A percentile compares a stretch with the other conserved stretches of the same genome.
Evolutionary conservation across 2,329 filamentous ascomycete genomes (phyloP).

Genomic region (Paracorniculantispora psalliotae): DNA sequence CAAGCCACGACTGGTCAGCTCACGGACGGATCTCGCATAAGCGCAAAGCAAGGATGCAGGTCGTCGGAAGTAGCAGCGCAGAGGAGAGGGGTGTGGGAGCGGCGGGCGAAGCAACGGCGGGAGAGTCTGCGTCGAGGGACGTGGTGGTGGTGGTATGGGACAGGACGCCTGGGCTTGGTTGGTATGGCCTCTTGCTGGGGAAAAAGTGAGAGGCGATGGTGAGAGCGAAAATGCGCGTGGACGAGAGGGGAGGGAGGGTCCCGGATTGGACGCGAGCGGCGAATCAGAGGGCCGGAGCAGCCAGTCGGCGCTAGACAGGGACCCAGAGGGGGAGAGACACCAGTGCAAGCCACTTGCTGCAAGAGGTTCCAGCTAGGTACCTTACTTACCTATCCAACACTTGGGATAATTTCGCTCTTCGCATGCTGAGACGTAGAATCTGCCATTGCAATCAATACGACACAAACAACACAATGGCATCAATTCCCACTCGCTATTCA

Average conservation of each 20-base stretch:
- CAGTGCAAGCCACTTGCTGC: too few relatives aligned
- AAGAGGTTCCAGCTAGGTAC: too few relatives aligned
- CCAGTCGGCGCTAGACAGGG: slow-evolving; percentile 8
- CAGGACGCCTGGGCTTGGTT: slow-evolving; percentile 9
- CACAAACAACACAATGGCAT: too few relatives aligned
- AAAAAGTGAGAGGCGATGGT: slow-evolving; percentile 14
- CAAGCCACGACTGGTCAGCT: slow-evolving; percentile 23
- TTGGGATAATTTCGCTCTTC: too few relatives aligned
- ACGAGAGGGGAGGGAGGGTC: slow-evolving; percentile 1
- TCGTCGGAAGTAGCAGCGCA: slow-evolving; percentile 22
- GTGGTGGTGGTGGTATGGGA: neutral
- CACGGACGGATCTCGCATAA: slow-evolving; percentile 29
- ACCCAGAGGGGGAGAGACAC: neutral
- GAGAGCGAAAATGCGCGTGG: slow-evolving; percentile 20
- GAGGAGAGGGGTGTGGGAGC: slow-evolving; percentile 8
- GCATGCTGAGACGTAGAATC: too few relatives aligned
- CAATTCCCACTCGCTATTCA: neutral
- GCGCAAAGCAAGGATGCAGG: slow-evolving; percentile 27
- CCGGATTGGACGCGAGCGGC: slow-evolving; percentile 14
- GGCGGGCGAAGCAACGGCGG: slow-evolving; percentile 20
- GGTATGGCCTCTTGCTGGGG: slow-evolving; percentile 14
- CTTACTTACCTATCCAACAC: too few relatives aligned
- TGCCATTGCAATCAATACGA: too few relatives aligned
- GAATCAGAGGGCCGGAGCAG: slow-evolving; percentile 18
- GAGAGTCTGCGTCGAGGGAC: slow-evolving; percentile 3